Evolutionary conservation across 352 stramenopile species (phyloP), one percentile per base, ranked within the genome.

Genomic region (Globisporangium polare): DNA sequence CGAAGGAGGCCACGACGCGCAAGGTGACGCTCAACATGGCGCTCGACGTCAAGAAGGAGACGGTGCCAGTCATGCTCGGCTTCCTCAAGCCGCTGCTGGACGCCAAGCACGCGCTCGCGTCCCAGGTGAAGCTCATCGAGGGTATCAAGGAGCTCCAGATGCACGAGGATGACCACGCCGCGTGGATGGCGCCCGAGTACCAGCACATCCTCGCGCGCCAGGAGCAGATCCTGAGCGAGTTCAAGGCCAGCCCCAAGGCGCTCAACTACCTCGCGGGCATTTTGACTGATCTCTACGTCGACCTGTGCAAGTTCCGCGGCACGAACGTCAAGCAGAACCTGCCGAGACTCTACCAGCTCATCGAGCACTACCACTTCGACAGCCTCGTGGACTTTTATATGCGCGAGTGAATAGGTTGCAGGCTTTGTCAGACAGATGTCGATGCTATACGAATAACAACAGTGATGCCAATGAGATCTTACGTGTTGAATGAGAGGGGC

Each of bases 161-260:
- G 66, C 84, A 95, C 53, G 84, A 91, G 57, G 76, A 88, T 6
- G 84, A 92, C 63, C 74, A 87, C 46, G 51, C 69, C 7, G 68
- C 71, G 39, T 94, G 86, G 83, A 89, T 95, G 75, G 72, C 83
- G 6, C 78, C 80, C 8, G 88, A 96, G 66, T 96, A 94, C 60
- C 78, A 89, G 59, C 62, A 78, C 24, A 90, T 96, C 51, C 65
- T 94, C 22, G 72, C 68, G 22, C 72, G 88, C 51, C 73, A 77
- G 20, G 78, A 89, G 27, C 69, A 77, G 50, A 94, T 95, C 63
- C 56, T 74, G 58, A 70, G 61, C n/a, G 85, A 92, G 56, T 92
- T 90, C 67, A 85, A 92, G 55, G 66, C 74, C 22, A 83, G 75
- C 31, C 78, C 79, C 20, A 85, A 83, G 54, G 79, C 82, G 22